phyloP scores from a whole-genome alignment of 129 eudicot genomes.

The Escallonia herrerae region DNA sequence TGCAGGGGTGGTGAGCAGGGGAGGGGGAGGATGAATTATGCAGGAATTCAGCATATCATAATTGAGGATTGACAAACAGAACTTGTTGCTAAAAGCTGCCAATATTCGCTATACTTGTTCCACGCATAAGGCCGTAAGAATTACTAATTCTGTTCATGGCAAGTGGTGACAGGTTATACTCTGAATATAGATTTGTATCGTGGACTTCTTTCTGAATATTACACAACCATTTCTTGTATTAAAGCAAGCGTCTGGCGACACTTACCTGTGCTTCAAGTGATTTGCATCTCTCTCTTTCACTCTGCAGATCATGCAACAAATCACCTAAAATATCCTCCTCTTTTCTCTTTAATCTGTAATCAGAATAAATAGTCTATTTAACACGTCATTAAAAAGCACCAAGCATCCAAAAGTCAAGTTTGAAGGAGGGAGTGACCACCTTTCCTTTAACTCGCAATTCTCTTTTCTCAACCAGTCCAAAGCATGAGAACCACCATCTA shows the following conservation, averaged over 20 bases:
- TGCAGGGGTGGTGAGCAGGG: no score
- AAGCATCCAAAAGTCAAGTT: constrained; percentile 10
- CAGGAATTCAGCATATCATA: no score
- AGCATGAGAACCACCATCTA: constrained; percentile 11
- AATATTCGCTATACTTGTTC: no score
- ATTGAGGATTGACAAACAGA: no score
- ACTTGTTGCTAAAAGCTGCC: no score
- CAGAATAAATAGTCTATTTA: not conserved
- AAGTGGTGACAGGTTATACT: not conserved
- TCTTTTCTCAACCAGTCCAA: constrained; percentile 47
- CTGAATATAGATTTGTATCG: no score
- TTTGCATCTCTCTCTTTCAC: constrained; percentile 39
- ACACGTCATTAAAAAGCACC: not conserved
- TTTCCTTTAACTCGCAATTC: constrained; percentile 49
- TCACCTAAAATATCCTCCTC: constrained; percentile 47
- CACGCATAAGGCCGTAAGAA: no score
- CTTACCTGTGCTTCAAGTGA: constrained; percentile 72
- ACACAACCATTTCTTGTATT: not conserved
- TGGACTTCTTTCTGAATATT: not conserved
- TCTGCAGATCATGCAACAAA: constrained; percentile 40
- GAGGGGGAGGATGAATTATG: no score
- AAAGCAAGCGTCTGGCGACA: not conserved
- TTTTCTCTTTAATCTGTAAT: constrained; percentile 40
- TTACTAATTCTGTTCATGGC: no score
- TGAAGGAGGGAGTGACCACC: constrained; percentile 24